These are phyloP conservation scores for Clonostachys rosea DNA, from an alignment of 2,329 filamentous ascomycete genomes.

Conservation along the genomic window DNA sequence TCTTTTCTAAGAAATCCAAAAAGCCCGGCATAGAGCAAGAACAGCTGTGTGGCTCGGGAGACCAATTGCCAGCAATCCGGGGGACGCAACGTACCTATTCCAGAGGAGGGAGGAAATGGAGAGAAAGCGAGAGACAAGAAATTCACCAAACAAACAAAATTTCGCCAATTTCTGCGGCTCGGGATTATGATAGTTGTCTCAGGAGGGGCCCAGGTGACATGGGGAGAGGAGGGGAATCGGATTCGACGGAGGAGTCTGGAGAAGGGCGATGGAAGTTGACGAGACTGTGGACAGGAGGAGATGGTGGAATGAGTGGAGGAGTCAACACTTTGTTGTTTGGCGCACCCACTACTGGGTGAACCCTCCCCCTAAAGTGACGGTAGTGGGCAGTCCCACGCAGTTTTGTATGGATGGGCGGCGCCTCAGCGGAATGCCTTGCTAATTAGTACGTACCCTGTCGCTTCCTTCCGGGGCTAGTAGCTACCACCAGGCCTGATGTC, in stretches of 20 bases:
- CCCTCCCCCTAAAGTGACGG: too few species aligned
- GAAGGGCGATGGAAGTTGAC: constrained; percentile 12
- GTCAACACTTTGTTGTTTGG: too few species aligned
- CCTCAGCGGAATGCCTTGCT: too few species aligned
- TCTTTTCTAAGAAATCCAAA: too few species aligned
- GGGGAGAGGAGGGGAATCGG: constrained; percentile 14
- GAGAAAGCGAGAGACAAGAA: constrained; percentile 15
- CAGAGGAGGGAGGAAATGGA: constrained; percentile 6
- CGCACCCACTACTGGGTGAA: too few species aligned
- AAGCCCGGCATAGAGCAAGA: too few species aligned
- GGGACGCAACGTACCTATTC: constrained; percentile 15
- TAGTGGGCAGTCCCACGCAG: too few species aligned
- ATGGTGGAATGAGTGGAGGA: constrained; percentile 1
- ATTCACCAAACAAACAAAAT: constrained; percentile 10
- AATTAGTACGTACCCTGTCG: too few species aligned
- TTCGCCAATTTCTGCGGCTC: constrained; percentile 18
- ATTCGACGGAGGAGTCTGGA: constrained; percentile 3
- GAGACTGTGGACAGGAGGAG: constrained; percentile 17
- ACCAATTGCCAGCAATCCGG: background rate
- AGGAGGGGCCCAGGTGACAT: constrained; percentile 29
- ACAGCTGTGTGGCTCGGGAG: background rate
- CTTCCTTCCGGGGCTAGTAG: too few species aligned
- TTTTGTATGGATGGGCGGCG: too few species aligned
- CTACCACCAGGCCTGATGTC: too few species aligned
- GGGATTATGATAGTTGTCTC: constrained; percentile 28